Evolutionary conservation across 306 rosid species (phyloP).

Genomic region (Quercus rubra): DNA sequence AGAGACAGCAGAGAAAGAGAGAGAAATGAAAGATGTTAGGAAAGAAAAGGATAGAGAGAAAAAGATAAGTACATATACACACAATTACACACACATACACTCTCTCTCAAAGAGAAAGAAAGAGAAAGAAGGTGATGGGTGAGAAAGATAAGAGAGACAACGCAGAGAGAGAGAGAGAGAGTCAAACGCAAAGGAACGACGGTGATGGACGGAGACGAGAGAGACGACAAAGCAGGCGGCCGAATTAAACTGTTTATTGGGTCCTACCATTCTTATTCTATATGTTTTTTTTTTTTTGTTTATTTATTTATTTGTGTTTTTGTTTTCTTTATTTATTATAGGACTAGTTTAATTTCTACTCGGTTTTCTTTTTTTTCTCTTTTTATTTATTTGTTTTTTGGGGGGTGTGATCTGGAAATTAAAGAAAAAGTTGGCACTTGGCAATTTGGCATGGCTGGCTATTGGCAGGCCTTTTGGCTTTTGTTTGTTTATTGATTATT

Average conservation of each 20-base stretch:
- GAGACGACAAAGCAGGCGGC: conserved; percentile 96
- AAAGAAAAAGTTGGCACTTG: neutral
- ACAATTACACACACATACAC: conserved; percentile 21
- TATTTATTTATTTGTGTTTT: too few species aligned
- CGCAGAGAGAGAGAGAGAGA: conserved; percentile 10
- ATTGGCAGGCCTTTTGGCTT: conserved; percentile 45
- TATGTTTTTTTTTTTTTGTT: neutral
- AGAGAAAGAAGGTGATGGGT: conserved; percentile 14
- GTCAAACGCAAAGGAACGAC: conserved; percentile 52
- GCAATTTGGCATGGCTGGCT: neutral
- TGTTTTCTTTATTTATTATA: neutral
- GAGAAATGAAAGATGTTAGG: conserved; percentile 17
- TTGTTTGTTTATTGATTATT: neutral
- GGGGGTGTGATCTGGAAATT: conserved; percentile 17
- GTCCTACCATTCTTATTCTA: conserved; percentile 32
- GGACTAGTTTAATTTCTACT: too few species aligned
- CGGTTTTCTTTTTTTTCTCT: neutral
- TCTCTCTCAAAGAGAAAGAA: conserved; percentile 15
- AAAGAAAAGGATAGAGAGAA: neutral
- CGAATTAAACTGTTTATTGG: conserved; percentile 62
- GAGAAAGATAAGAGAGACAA: neutral
- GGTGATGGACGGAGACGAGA: conserved; percentile 73
- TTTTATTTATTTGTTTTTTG: neutral
- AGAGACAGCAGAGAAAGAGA: conserved; percentile 36
- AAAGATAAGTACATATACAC: conserved; percentile 5